Evolutionary conservation across 768 basidiomycete genomes (phyloP).

Genomic region (Coprinellus aureogranulatus): DNA sequence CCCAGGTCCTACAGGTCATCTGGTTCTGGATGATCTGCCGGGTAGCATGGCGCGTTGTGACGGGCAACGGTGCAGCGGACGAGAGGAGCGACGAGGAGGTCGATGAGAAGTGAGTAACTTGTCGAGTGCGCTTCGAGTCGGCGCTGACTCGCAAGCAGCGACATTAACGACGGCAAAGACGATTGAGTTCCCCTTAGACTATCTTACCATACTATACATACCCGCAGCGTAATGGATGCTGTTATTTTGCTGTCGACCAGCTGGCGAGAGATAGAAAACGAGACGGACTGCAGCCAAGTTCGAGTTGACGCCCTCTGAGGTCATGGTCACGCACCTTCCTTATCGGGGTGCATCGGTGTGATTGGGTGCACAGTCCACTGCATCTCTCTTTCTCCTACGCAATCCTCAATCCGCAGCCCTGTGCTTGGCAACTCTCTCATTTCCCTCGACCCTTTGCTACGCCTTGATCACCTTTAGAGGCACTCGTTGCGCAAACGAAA

Average conservation of each 20-base stretch:
- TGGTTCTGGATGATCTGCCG: slow-evolving; percentile 89
- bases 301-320: neutral
- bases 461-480: too few species aligned
- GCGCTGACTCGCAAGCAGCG: too few species aligned
- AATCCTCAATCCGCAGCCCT: slow-evolving; percentile 1
- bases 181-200: neutral
- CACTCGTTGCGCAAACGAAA: neutral
- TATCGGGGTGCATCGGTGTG: slow-evolving; percentile 37
- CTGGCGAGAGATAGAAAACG: neutral
- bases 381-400: neutral
- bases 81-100: slow-evolving; percentile 80
- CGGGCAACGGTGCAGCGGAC: slow-evolving; percentile 76
- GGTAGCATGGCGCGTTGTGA: slow-evolving; percentile 77
- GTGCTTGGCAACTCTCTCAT: slow-evolving; percentile 1
- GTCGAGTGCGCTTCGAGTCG: too few species aligned
- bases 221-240: neutral
- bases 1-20: slow-evolving; percentile 65
- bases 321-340: slow-evolving; percentile 24
- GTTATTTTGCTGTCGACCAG: neutral
- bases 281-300: neutral
- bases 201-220: neutral
- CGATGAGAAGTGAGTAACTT: slow-evolving; percentile 17
- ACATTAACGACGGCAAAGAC: slow-evolving; percentile 2
- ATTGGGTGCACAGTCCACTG: neutral
- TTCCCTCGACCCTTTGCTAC: neutral